Base-by-base conservation (phyloP, 23 red algal species). In the Gracilaria caudata region DNA sequence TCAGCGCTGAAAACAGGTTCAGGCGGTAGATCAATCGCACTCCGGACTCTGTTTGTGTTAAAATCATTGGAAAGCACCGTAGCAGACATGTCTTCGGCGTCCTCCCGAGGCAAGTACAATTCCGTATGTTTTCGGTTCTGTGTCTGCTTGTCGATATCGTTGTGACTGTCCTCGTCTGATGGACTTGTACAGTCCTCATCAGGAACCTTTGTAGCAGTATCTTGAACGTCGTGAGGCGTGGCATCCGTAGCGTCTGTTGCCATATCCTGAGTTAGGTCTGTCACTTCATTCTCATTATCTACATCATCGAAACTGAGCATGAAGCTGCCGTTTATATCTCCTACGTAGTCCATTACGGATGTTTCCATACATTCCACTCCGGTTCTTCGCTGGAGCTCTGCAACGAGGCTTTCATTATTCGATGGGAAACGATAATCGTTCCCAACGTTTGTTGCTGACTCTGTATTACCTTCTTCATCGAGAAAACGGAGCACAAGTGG, bases 391-490 rank as follows among this genome's bases (percentile, higher is more conserved):
- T 61, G 68, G 23, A 89, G 85, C 34, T 68, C 43, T 20, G 68
- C 35, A 1, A 89, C 32, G 23, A 65, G 61, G 28, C 64, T 73
- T 43, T 61, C 28, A 30, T 49, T 77, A 38, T 89, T 72, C 32
- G 38, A 24, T 3, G 85, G 72, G 38, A 89, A 89, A 29, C 85
- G 68, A 51, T 68, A 60, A 4, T 78, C 73, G 55, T 89, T 89
- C 17, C 85, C 85, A 46, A 39, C 72, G 43, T 89, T 79, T 33
- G 57, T 64, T 10, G 55, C 29, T 38, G 26, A 38, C n/a, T 28
- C 72, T 37, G 68, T 60, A 45, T 79, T 79, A 10, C 85, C 85
- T 11, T 64, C 32, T 29, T 78, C 72, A 66, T 77, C 74, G 11
- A 89, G 44, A 57, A 41, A 79, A 19, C 72, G 54, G 16, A 89